Conservation (phyloP, 805 yeast species). For the Brettanomyces sp. region DNA sequence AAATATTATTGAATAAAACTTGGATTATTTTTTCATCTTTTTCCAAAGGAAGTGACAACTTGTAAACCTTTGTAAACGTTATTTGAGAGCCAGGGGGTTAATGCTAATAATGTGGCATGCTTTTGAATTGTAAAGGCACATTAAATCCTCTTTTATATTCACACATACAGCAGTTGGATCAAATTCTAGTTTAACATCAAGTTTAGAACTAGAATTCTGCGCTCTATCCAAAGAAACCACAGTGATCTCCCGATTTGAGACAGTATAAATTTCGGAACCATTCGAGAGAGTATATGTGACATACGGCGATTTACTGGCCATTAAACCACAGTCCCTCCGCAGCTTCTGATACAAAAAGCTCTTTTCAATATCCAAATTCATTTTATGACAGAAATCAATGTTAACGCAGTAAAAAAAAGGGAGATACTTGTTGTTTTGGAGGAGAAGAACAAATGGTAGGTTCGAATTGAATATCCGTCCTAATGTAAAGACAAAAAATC, state of each 20-base stretch:
- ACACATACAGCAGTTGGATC: constrained; percentile 17
- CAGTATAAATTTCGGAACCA: constrained; percentile 21
- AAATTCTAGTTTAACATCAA: constrained; percentile 12
- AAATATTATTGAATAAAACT: constrained; percentile 35
- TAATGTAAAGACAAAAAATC: too few species aligned
- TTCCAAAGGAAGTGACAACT: constrained; percentile 6
- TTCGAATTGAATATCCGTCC: too few species aligned
- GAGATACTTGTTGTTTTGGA: too few species aligned
- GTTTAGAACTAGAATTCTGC: constrained; percentile 1
- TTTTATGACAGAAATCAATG: too few species aligned
- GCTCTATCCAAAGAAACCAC: constrained; percentile 10
- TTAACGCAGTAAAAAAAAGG: too few species aligned
- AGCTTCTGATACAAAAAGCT: constrained; percentile 3
- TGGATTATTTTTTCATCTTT: constrained; percentile 24
- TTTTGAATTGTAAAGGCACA: constrained; percentile 17
- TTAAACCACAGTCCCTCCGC: constrained; percentile 6
- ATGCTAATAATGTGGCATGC: constrained; percentile 13
- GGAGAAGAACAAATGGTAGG: too few species aligned
- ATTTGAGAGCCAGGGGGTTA: constrained; percentile 13
- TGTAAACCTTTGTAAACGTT: constrained; percentile 5
- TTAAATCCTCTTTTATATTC: constrained; percentile 17
- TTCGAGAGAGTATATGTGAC: constrained; percentile 16
- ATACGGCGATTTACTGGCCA: constrained; percentile 9
- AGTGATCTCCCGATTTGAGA: constrained; percentile 11
- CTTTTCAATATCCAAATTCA: too few species aligned